Base-by-base conservation (phyloP, 2,329 filamentous ascomycete genomes). In the Endothia cerciana region DNA sequence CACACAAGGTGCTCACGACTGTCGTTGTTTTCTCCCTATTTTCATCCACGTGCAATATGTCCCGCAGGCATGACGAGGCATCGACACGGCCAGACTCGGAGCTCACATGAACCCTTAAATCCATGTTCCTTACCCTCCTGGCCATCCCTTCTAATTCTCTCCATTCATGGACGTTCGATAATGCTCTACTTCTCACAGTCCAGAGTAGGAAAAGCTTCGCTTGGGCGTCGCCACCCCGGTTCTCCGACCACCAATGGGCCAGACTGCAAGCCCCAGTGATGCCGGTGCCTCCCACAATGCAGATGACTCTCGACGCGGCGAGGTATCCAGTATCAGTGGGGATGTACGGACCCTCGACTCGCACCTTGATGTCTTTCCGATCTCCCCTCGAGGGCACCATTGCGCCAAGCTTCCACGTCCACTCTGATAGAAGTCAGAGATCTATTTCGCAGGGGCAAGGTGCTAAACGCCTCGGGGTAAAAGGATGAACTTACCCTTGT, bases 321-420 rank as follows among this genome's bases (percentile, higher is more conserved):
- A 22, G 38, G 36, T 49, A 65, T 8, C 49, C 64, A 19, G 56
- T 17, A 36, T 58, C 59, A 19, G 33, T 49, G 3, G 64, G 59
- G 15, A 43, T 57, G 28, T 65, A 65, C 25, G 60, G 64, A 10
- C 64, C 64, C 33, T 65, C 64, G 7, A 65, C 41, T n/a, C 60
- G 61, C 8, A 62, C 41, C 17, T 57, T 15, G 6, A 65, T n/a
- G n/a, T 62, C 58, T 47, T 65, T 62, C 58, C 58, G 41, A 38
- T 41, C 60, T 30, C 64, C 53, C 38, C 17, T 45, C 33, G 36
- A 60, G 13, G n/a, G 38, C 15, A 60, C 38, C 7, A 19, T 40
- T 30, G 36, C n/a, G 28, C 22, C 61, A 22, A 66, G 57, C 41
- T 59, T 69, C 65, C 60, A 65, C 22, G 53, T 69, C 67, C 60